Evolutionary conservation across 2,329 filamentous ascomycete genomes (phyloP), one percentile per base, ranked within the genome.

Genomic region (Aspergillus texensis): DNA sequence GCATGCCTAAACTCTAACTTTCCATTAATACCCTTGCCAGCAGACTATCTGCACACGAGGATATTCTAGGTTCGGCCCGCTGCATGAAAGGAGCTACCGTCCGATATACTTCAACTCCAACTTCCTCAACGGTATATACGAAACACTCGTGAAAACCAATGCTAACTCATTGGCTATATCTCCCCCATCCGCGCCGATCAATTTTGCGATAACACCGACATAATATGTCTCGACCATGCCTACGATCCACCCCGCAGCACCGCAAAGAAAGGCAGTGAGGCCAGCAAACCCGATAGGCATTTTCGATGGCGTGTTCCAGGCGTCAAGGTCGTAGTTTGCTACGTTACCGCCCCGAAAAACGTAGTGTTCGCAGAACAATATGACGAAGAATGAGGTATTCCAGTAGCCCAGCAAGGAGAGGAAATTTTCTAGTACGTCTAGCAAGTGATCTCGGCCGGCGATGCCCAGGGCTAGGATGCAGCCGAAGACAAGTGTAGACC

Each of bases 161-260:
- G 83, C 78, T 50, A 88, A 75, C 78, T 86, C 78, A 66, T 85
- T 85, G 11, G 82, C 84, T 56, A 85, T 74, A 70, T 85, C 83
- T 11, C 82, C 82, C 21, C 81, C 81, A n/a, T 67, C 66, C 0
- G 75, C 72, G 5, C 82, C 81, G 63, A 85, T 84, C 65, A 76
- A 70, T 46, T 69, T 72, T 1, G 79, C 82, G 57, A 85, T 66
- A 2, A 77, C 75, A 0, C 84, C 84, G 26, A 83, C 75, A 67
- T 83, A 86, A 81, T 83, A 87, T 0, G 83, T 86, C 75, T 87
- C 82, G 54, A 80, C 80, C 86, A 89, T 88, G 1, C 86, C 86
- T 70, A 88, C 77, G 26, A 85, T 77, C 77, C 84, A 86, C 24
- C 80, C 82, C 9, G 76, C 79, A 9, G 81, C 73, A 1, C 83